These are phyloP conservation scores for Asterophora parasitica DNA, from an alignment of 768 basidiomycete genomes.

Conservation along the genomic window DNA sequence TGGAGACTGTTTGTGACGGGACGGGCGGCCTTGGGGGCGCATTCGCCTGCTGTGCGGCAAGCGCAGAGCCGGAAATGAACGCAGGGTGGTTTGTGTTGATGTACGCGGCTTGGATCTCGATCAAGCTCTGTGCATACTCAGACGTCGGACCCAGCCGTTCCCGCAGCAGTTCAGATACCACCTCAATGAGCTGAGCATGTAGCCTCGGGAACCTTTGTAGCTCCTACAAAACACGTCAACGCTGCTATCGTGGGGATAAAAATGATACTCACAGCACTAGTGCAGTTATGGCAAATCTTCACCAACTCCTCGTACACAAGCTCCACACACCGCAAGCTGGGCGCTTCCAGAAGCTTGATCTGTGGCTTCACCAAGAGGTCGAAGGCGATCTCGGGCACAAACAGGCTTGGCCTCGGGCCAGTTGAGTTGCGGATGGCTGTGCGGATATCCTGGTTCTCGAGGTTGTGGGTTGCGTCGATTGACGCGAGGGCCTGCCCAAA, in stretches of 20 bases:
- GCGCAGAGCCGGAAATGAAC: constrained; percentile 78
- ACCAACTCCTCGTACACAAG: constrained; percentile 98
- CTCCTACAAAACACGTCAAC: constrained; percentile 48
- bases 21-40: constrained; percentile 38
- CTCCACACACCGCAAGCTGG: constrained; percentile 93
- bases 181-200: constrained; percentile 91
- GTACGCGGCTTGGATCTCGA: constrained; percentile 96
- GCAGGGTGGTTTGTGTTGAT: constrained; percentile 99
- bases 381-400: constrained; percentile 96
- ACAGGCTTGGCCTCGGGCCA: constrained; percentile 91
- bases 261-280: constrained; percentile 57
- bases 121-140: constrained; percentile 93
- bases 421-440: constrained; percentile 99
- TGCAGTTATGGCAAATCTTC: constrained; percentile 99
- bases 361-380: constrained; percentile 97
- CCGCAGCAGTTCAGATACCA: constrained; percentile 91
- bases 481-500: constrained; percentile 89
- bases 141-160: constrained; percentile 96
- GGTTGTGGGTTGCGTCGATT: constrained; percentile 86
- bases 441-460: constrained; percentile 92
- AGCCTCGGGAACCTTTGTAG: constrained; percentile 92
- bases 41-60: constrained; percentile 46
- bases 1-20: constrained; percentile 57
- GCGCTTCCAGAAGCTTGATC: constrained; percentile 92
- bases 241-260: constrained; percentile 17